Evolutionary conservation across 805 yeast genomes (phyloP), one percentile per base, ranked within the genome.

Genomic region (Kuraishia piskuri): DNA sequence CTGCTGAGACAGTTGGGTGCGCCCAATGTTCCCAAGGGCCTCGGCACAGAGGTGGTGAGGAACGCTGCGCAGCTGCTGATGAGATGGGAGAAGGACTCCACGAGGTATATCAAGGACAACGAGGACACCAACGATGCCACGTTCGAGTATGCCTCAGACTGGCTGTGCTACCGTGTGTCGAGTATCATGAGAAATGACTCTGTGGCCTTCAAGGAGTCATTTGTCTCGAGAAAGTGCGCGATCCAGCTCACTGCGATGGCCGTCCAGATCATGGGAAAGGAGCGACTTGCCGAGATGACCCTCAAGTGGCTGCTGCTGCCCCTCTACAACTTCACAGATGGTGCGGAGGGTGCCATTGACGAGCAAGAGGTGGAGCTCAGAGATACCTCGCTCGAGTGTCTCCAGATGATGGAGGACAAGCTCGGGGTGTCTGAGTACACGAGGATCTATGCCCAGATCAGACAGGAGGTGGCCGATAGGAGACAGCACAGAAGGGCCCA

Each of bases 1-100:
- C 69, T 80, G 40, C 73, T 90, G 55, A 86, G 91, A 61, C 96
- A 89, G 71, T 69, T 92, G 50, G 82, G 86, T 23, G 96, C 97
- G 1, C 94, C 96, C 2, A 68, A 77, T 6, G 74, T 90, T 24
- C 69, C 86, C 3, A 84, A 82, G 51, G 79, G 76, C 0, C 71
- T 90, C 53, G 86, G 88, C 0, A 65, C 74, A 19, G 86, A 84
- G 63, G 74, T 80, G 25, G 82, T 86, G 22, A 88, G 85, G 65
- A 84, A 85, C 56, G 66, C 91, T 56, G 83, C 85, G 1, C 65
- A 73, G 40, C 73, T 89, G 26, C 72, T 84, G 6, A 75, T 77
- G 67, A 68, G 69, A 53, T 90, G 96, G 96, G 75, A 79, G 25
- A 61, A 67, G 22, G 64, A 73, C 3, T 55, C 72, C 12, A 72